Conservation (phyloP, 2,329 filamentous ascomycete species). For the Microcera coccophila region DNA sequence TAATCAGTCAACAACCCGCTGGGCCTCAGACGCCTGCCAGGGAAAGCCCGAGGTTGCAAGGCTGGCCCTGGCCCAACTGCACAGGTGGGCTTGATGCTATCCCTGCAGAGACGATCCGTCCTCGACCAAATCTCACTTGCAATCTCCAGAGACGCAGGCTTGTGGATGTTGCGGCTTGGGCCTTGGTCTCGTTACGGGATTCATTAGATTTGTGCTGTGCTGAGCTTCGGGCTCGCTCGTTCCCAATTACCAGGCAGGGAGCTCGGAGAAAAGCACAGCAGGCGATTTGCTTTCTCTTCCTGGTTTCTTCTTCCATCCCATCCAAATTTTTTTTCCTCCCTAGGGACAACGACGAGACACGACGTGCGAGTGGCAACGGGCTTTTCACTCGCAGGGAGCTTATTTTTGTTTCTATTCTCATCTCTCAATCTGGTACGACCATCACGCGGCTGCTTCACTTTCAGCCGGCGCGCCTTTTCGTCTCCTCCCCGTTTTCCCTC, state of each 20-base stretch:
- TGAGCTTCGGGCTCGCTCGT: too few species aligned
- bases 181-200: neutral
- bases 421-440: neutral
- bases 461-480: conserved; percentile 20
- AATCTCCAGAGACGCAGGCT: conserved; percentile 23
- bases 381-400: too few species aligned
- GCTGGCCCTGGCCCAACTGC: conserved; percentile 14
- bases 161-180: neutral
- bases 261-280: too few species aligned
- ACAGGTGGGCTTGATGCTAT: conserved; percentile 23
- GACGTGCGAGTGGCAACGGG: neutral
- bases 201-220: too few species aligned
- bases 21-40: neutral
- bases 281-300: too few species aligned
- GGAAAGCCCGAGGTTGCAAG: neutral
- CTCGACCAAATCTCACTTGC: conserved; percentile 30
- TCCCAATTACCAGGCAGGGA: too few species aligned
- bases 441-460: conserved; percentile 21
- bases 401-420: conserved; percentile 18
- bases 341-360: too few species aligned
- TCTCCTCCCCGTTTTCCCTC: conserved; percentile 5
- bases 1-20: conserved; percentile 14
- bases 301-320: too few species aligned
- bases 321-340: neutral
- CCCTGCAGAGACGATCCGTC: conserved; percentile 34